Percentiles rank a stretch among this genome's conserved stretches.
phyloP scores from a whole-genome alignment of 441 rosid genomes.

The Viola pubescens region DNA sequence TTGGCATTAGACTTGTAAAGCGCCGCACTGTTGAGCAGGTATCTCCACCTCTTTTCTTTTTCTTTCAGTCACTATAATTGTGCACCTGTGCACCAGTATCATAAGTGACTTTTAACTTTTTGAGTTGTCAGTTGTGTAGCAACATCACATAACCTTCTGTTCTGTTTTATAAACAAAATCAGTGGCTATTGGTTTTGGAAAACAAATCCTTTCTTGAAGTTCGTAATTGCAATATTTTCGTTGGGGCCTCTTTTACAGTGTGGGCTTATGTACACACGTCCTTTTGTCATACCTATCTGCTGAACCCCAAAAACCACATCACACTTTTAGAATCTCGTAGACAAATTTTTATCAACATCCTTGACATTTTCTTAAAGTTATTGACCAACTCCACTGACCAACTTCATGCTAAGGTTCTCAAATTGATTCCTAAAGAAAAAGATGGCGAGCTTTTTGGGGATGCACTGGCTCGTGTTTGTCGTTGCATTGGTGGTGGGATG shows the following conservation, averaged over 20 bases:
- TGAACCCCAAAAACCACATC: no score
- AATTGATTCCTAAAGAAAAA: slow-evolving; percentile 59
- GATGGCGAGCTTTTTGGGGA: slow-evolving; percentile 66
- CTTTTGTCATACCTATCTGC: no score
- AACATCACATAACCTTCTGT: not conserved
- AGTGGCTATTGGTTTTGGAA: not conserved
- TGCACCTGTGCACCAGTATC: no score
- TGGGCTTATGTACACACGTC: no score
- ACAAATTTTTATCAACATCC: not conserved
- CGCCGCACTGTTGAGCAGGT: slow-evolving; percentile 66
- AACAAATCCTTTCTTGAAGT: not conserved
- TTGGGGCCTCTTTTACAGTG: no score
- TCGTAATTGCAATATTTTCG: not conserved
- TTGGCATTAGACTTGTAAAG: slow-evolving; percentile 72
- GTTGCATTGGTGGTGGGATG: slow-evolving; percentile 73
- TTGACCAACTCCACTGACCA: not conserved
- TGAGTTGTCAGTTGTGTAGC: not conserved
- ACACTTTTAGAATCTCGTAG: not conserved
- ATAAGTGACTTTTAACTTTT: no score
- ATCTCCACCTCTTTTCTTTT: not conserved
- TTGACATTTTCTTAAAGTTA: not conserved
- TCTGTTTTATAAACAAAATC: not conserved
- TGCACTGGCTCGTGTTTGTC: slow-evolving; percentile 68
- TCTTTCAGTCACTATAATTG: no score
- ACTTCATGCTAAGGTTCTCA: slow-evolving; percentile 37